Evolutionary conservation across 305 asterid species (phyloP).

Genomic region (Ajuga reptans): DNA sequence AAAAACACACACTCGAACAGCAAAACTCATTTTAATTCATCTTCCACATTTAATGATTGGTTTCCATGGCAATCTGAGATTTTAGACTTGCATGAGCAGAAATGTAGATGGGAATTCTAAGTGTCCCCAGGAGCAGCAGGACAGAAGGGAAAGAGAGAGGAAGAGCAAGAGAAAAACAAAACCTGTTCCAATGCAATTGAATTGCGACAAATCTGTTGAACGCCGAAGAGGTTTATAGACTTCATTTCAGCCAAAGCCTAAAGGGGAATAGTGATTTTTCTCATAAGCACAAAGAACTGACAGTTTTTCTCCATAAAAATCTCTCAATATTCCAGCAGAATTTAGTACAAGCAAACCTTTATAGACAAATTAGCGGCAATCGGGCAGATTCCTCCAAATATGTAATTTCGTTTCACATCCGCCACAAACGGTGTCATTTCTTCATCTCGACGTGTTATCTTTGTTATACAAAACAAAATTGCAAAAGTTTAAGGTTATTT

Average conservation of each 20-base stretch:
- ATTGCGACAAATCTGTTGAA: slow-evolving; percentile 96
- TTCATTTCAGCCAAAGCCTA: slow-evolving; percentile 92
- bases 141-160: slow-evolving; percentile 5
- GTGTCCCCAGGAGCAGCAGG: background rate
- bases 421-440: slow-evolving; percentile 84
- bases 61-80: background rate
- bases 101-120: background rate
- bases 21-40: background rate
- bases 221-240: slow-evolving; percentile 92
- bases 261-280: slow-evolving; percentile 15
- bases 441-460: slow-evolving; percentile 97
- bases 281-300: slow-evolving; percentile 13
- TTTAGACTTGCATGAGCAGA: background rate
- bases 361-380: slow-evolving; percentile 73
- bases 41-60: slow-evolving; percentile 2
- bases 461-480: slow-evolving; percentile 25
- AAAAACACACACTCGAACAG: background rate
- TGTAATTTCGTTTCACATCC: slow-evolving; percentile 76
- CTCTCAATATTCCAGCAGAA: slow-evolving; percentile 15
- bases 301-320: background rate
- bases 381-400: slow-evolving; percentile 89
- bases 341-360: slow-evolving; percentile 52
- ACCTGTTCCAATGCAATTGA: slow-evolving; percentile 98
- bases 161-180: background rate
- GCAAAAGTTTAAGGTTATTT: slow-evolving; percentile 9